A percentile compares a stretch with the other conserved stretches of the same genome.
phyloP scores from a whole-genome alignment of 306 rosid species.

The Purshia tridentata region DNA sequence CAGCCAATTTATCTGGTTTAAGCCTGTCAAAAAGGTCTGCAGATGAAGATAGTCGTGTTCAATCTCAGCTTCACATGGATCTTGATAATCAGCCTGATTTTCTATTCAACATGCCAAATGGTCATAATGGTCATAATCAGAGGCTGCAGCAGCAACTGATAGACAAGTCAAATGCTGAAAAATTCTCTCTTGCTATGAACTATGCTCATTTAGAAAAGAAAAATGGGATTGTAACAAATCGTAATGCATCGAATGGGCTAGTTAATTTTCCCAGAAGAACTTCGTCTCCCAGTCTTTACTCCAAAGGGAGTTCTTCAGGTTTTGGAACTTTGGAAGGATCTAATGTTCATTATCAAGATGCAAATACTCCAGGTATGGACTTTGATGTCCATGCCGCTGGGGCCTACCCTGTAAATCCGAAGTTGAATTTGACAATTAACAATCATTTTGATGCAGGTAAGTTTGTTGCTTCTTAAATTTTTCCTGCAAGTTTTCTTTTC shows the following conservation, averaged over 20 bases:
- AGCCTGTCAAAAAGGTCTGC: slow-evolving; percentile 58
- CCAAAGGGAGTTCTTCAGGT: slow-evolving; percentile 57
- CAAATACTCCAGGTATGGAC: slow-evolving; percentile 46
- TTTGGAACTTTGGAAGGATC: slow-evolving; percentile 40
- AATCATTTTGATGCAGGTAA: slow-evolving; percentile 59
- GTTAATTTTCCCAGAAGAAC: slow-evolving; percentile 61
- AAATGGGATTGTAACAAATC: slow-evolving; percentile 49
- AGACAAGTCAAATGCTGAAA: slow-evolving; percentile 27
- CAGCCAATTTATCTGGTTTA: slow-evolving; percentile 57
- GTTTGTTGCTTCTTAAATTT: slow-evolving; percentile 13
- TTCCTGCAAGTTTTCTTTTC: not conserved
- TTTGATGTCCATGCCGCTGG: slow-evolving; percentile 44
- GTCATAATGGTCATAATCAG: slow-evolving; percentile 37
- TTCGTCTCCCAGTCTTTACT: slow-evolving; percentile 70
- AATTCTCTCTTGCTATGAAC: slow-evolving; percentile 20
- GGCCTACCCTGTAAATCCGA: slow-evolving; percentile 51
- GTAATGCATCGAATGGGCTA: slow-evolving; percentile 46
- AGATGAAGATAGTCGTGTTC: slow-evolving; percentile 55
- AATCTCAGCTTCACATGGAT: slow-evolving; percentile 60
- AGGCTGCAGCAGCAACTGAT: slow-evolving; percentile 35
- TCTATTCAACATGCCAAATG: slow-evolving; percentile 39
- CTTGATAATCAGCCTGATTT: slow-evolving; percentile 51
- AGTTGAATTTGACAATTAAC: slow-evolving; percentile 39
- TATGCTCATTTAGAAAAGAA: slow-evolving; percentile 47
- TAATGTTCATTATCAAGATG: slow-evolving; percentile 29